These are phyloP conservation scores for Myxozyma sirexii DNA, from an alignment of 805 yeast genomes.

Conservation along the genomic window DNA sequence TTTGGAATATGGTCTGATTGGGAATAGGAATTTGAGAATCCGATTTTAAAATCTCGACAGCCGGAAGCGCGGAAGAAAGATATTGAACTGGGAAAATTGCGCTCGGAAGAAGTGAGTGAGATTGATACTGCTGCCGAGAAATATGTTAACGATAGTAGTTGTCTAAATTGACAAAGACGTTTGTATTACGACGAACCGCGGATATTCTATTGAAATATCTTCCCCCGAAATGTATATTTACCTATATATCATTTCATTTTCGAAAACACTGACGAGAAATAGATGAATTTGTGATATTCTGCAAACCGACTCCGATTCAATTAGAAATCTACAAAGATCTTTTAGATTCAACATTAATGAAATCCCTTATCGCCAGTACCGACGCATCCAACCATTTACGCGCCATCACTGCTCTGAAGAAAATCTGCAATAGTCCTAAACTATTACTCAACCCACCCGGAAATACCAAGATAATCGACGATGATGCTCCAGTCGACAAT, in stretches of 20 bases:
- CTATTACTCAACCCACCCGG: slow-evolving; percentile 44
- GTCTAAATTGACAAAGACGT: slow-evolving; percentile 61
- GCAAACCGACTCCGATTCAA: slow-evolving; percentile 72
- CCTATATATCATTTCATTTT: background rate
- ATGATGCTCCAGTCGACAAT: slow-evolving; percentile 4
- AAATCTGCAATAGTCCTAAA: slow-evolving; percentile 81
- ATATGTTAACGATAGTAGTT: slow-evolving; percentile 40
- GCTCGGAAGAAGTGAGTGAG: slow-evolving; percentile 52
- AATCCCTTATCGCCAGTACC: slow-evolving; percentile 42
- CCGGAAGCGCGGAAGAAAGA: slow-evolving; percentile 55
- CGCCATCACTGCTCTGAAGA: slow-evolving; percentile 72
- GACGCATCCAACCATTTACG: slow-evolving; percentile 52
- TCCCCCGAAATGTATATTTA: slow-evolving; percentile 57
- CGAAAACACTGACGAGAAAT: background rate
- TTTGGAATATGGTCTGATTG: too few relatives aligned
- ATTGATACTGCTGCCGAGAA: too few relatives aligned
- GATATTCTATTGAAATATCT: slow-evolving; percentile 56
- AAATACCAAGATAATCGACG: background rate
- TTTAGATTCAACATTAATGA: slow-evolving; percentile 42
- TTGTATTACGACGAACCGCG: slow-evolving; percentile 74
- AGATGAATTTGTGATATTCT: slow-evolving; percentile 73
- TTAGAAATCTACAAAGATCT: slow-evolving; percentile 56
- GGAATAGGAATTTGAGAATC: slow-evolving; percentile 56
- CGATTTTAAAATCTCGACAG: slow-evolving; percentile 74
- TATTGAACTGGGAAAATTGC: slow-evolving; percentile 59